phyloP scores from a whole-genome alignment of 352 stramenopile genomes.

The Pythium periplocum region DNA sequence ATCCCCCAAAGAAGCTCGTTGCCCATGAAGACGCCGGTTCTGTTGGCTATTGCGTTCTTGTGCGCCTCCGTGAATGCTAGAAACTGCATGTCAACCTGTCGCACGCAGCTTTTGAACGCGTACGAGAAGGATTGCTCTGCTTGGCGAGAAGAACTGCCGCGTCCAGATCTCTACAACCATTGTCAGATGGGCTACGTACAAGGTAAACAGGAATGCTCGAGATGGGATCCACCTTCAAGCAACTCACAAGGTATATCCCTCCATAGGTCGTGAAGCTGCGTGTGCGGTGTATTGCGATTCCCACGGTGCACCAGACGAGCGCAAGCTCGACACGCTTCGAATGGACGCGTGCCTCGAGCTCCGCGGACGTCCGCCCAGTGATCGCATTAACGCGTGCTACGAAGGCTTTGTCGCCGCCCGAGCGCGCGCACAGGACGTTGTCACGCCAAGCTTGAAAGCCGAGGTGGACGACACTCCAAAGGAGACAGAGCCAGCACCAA shows the following conservation, averaged over 20 bases:
- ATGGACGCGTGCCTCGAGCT: constrained; percentile 17
- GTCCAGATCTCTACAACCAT: constrained; percentile 22
- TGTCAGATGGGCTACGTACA: constrained; percentile 10
- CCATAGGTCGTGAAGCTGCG: constrained; percentile 5
- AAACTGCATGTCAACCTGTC: constrained; percentile 6
- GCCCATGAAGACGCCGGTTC: background rate
- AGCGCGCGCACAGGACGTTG: constrained; percentile 1
- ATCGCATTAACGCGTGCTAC: constrained; percentile 13
- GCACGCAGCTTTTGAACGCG: constrained; percentile 3
- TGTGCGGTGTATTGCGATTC: constrained; percentile 3
- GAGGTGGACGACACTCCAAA: constrained; percentile 1
- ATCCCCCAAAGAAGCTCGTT: background rate
- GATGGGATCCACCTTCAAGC: background rate
- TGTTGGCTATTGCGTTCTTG: constrained; percentile 1
- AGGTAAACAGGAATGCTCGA: constrained; percentile 3
- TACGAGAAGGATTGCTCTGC: constrained; percentile 10
- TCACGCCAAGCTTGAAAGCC: background rate
- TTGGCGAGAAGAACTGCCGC: constrained; percentile 15
- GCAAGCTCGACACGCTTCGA: constrained; percentile 13
- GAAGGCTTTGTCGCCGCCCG: constrained; percentile 15
- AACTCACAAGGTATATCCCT: background rate
- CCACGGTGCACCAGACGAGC: background rate
- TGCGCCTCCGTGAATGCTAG: background rate
- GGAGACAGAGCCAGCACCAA: background rate
- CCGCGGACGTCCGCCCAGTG: constrained; percentile 7